Conservation (phyloP, 805 yeast genomes). For the Candida ortonii region DNA sequence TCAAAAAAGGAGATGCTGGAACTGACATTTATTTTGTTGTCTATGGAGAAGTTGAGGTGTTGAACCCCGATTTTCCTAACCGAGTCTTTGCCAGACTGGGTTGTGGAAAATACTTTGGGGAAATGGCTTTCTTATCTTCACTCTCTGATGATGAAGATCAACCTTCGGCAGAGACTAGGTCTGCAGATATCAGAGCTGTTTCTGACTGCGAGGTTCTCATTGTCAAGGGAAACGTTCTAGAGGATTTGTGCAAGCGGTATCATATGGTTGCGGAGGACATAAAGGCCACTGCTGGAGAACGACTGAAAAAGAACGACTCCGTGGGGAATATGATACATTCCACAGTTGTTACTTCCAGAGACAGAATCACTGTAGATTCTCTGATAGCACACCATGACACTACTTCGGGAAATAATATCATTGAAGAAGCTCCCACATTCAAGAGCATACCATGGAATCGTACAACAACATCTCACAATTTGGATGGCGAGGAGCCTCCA, state of each 20-base stretch:
- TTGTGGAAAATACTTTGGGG: slow-evolving; percentile 70
- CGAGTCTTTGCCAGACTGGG: slow-evolving; percentile 55
- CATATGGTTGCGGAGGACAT: slow-evolving; percentile 60
- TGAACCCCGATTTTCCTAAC: slow-evolving; percentile 38
- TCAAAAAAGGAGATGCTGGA: slow-evolving; percentile 57
- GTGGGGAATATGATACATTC: slow-evolving; percentile 24
- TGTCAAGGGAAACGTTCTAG: slow-evolving; percentile 53
- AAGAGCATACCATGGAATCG: slow-evolving; percentile 20
- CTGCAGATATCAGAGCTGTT: slow-evolving; percentile 65
- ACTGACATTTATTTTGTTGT: slow-evolving; percentile 66
- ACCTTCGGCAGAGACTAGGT: slow-evolving; percentile 35
- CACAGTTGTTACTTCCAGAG: slow-evolving; percentile 20
- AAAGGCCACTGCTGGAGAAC: slow-evolving; percentile 55
- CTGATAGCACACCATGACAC: slow-evolving; percentile 16
- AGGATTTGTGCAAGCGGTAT: slow-evolving; percentile 52
- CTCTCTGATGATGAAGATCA: slow-evolving; percentile 32
- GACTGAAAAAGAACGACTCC: slow-evolving; percentile 36
- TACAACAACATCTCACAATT: too few species aligned
- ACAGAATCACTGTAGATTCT: slow-evolving; percentile 20
- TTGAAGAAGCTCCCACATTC: slow-evolving; percentile 11
- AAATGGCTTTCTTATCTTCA: slow-evolving; percentile 62
- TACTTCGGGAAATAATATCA: not conserved
- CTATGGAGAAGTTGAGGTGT: slow-evolving; percentile 68
- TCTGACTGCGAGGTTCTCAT: slow-evolving; percentile 59
- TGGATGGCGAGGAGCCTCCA: too few species aligned